Conservation (phyloP, 768 basidiomycete genomes). For the Hygrophorus russula region DNA sequence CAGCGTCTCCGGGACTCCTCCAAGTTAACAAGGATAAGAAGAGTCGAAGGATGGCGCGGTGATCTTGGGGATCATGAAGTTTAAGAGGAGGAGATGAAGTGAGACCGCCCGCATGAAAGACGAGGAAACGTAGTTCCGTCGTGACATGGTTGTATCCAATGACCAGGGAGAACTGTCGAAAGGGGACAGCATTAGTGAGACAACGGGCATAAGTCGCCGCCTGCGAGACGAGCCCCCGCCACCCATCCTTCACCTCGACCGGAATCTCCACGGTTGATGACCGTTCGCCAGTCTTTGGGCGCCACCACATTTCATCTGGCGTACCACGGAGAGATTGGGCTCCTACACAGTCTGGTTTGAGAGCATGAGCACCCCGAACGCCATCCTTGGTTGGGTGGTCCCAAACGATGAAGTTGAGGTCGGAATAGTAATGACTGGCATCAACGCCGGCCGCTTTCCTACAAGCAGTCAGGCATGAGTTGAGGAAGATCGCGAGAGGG, state of each 20-base stretch:
- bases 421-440: background rate
- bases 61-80: background rate
- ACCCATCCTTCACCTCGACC: conserved; percentile 10
- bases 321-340: background rate
- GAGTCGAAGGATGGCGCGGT: background rate
- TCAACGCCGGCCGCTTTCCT: background rate
- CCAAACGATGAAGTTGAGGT: background rate
- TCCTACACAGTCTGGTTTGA: background rate
- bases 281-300: background rate
- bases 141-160: conserved; percentile 5
- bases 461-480: background rate
- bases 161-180: conserved; percentile 8
- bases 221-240: conserved; percentile 7
- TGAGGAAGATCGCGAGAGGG: background rate
- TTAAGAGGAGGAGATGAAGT: conserved; percentile 3
- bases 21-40: conserved; percentile 8
- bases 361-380: background rate
- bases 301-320: background rate
- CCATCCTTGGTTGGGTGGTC: background rate
- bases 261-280: conserved; percentile 3
- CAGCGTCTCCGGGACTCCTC: conserved; percentile 5
- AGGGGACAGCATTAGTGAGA: conserved; percentile 5
- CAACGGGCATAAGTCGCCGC: conserved; percentile 9
- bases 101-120: conserved; percentile 10
- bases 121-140: conserved; percentile 4